These are phyloP conservation scores for Panicum miliaceum DNA, from an alignment of 176 grass and related monocot species.

Conservation along the genomic window DNA sequence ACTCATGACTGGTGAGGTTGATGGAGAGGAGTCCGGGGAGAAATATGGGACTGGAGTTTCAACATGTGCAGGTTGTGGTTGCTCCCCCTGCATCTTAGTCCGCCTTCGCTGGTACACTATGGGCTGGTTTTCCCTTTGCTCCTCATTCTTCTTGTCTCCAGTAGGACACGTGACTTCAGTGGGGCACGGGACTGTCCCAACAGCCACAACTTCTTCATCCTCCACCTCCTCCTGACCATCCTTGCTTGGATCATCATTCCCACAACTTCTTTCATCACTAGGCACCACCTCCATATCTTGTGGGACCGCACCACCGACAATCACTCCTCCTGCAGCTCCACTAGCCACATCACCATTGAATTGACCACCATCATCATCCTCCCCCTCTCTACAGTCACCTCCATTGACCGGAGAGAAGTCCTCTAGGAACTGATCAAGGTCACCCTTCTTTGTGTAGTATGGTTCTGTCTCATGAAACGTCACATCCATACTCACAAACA, in stretches of 20 bases:
- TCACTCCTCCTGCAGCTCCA: background rate
- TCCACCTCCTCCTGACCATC: too few species aligned
- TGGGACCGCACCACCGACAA: too few species aligned
- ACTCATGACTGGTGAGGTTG: background rate
- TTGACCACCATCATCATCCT: background rate
- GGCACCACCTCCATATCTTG: too few species aligned
- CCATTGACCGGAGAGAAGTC: background rate
- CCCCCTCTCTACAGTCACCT: background rate
- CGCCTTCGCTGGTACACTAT: background rate
- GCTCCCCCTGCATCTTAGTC: background rate
- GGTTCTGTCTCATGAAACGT: background rate
- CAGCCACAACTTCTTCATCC: too few species aligned
- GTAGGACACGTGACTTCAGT: background rate
- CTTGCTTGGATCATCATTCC: background rate
- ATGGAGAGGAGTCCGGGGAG: background rate
- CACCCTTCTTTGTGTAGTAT: background rate
- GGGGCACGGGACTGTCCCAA: background rate
- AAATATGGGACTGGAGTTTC: background rate
- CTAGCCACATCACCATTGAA: background rate
- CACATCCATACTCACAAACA: background rate
- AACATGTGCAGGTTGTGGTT: background rate
- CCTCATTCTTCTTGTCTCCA: background rate
- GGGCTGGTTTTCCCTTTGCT: background rate
- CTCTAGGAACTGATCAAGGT: background rate
- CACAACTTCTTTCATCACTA: too few species aligned